Evolutionary conservation across 1,284 basidiomycete species (phyloP).

Genomic region (Prillingera fragicola): DNA sequence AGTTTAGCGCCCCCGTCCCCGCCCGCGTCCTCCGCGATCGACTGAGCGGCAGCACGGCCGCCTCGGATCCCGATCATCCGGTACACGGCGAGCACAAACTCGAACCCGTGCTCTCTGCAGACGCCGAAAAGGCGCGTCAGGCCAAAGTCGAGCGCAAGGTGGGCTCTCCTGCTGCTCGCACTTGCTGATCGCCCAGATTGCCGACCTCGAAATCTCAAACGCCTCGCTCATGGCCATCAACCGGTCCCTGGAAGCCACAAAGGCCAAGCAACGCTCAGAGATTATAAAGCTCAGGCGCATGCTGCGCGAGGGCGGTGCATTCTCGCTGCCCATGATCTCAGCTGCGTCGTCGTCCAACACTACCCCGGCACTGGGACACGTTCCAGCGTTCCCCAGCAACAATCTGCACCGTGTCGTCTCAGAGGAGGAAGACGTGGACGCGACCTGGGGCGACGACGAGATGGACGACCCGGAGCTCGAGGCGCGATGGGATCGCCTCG

Average conservation of each 20-base stretch:
- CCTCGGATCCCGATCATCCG: slow-evolving; percentile 5
- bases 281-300: slow-evolving; percentile 37
- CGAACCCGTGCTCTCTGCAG: background rate
- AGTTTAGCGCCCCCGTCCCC: background rate
- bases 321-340: too few species aligned
- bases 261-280: slow-evolving; percentile 41
- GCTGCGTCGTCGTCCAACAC: background rate
- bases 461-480: slow-evolving; percentile 36
- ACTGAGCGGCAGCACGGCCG: slow-evolving; percentile 10
- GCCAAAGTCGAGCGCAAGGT: slow-evolving; percentile 43
- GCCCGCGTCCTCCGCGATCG: slow-evolving; percentile 3
- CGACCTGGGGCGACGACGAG: slow-evolving; percentile 14
- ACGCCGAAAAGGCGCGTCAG: slow-evolving; percentile 23
- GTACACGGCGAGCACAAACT: slow-evolving; percentile 9
- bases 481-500: slow-evolving; percentile 38
- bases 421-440: slow-evolving; percentile 9
- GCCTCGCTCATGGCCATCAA: slow-evolving; percentile 45
- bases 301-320: slow-evolving; percentile 28
- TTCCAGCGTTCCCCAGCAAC: too few species aligned
- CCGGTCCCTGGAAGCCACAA: slow-evolving; percentile 39
- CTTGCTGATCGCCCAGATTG: slow-evolving; percentile 25
- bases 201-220: slow-evolving; percentile 46
- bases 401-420: too few species aligned
- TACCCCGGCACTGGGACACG: too few species aligned
- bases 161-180: slow-evolving; percentile 3